These are phyloP conservation scores for Wickerhamomyces alni DNA, from an alignment of 805 yeast genomes.

Conservation along the genomic window DNA sequence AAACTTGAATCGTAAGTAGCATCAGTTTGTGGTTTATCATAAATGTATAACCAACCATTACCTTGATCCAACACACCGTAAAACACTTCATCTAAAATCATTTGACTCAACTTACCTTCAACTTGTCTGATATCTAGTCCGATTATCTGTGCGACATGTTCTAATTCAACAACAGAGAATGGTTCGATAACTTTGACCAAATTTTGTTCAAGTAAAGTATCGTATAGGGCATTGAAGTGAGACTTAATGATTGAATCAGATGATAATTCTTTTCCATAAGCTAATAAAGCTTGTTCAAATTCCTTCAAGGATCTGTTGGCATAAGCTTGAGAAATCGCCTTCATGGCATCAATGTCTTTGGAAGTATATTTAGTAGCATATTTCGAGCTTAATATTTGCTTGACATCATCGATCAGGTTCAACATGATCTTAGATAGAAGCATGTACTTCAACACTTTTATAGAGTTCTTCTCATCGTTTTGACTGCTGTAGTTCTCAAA, in stretches of 20 bases:
- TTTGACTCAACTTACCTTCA: slow-evolving; percentile 91
- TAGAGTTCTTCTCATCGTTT: slow-evolving; percentile 57
- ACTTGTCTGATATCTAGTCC: slow-evolving; percentile 85
- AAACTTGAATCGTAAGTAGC: slow-evolving; percentile 84
- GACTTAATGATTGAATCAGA: slow-evolving; percentile 84
- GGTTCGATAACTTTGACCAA: slow-evolving; percentile 93
- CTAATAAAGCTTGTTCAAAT: slow-evolving; percentile 75
- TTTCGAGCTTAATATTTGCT: slow-evolving; percentile 70
- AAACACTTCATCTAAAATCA: slow-evolving; percentile 94
- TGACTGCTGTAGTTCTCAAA: slow-evolving; percentile 75
- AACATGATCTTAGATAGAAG: slow-evolving; percentile 90
- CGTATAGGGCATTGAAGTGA: slow-evolving; percentile 89
- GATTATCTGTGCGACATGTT: slow-evolving; percentile 80
- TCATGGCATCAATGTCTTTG: slow-evolving; percentile 91
- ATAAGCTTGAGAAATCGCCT: slow-evolving; percentile 85
- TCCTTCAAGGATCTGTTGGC: slow-evolving; percentile 85
- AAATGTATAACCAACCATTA: slow-evolving; percentile 92
- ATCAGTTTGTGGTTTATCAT: slow-evolving; percentile 84
- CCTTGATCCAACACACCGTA: slow-evolving; percentile 98
- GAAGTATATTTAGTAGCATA: slow-evolving; percentile 69
- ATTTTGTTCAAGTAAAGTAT: slow-evolving; percentile 88
- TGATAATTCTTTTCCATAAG: slow-evolving; percentile 69
- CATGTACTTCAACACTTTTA: slow-evolving; percentile 86
- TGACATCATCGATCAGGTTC: slow-evolving; percentile 79
- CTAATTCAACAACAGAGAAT: slow-evolving; percentile 89